phyloP scores from a whole-genome alignment of 169 alveolate genomes.

The Hammondia hammondi region DNA sequence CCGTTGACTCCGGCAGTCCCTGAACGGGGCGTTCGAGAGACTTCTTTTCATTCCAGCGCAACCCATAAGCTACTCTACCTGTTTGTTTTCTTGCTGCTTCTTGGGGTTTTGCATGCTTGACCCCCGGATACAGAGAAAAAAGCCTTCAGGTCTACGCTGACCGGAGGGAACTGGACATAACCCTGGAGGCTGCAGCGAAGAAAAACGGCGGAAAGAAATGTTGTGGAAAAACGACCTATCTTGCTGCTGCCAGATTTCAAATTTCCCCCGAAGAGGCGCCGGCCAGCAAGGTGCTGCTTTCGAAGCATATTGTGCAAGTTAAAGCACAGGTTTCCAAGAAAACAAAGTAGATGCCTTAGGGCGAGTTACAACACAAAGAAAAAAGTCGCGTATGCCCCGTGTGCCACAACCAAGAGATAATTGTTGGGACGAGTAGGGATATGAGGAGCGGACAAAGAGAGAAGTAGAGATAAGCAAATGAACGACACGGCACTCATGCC shows the following conservation, averaged over 20 bases:
- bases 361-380: background rate
- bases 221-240: background rate
- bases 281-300: background rate
- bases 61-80: no score
- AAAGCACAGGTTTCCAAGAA: background rate
- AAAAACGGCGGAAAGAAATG: background rate
- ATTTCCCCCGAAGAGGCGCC: background rate
- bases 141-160: background rate
- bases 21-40: no score
- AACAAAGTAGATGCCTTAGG: background rate
- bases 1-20: no score
- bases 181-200: conserved; percentile 5
- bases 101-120: background rate
- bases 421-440: no score
- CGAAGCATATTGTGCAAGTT: background rate
- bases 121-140: background rate
- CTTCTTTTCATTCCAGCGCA: no score
- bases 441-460: no score
- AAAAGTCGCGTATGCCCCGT: no score
- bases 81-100: no score
- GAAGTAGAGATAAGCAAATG: no score
- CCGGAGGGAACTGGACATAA: background rate
- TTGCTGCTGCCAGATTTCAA: background rate
- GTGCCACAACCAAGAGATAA: no score
- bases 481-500: no score